Conservation (phyloP, 2,329 filamentous ascomycete species). For the Alternaria burnsii region DNA sequence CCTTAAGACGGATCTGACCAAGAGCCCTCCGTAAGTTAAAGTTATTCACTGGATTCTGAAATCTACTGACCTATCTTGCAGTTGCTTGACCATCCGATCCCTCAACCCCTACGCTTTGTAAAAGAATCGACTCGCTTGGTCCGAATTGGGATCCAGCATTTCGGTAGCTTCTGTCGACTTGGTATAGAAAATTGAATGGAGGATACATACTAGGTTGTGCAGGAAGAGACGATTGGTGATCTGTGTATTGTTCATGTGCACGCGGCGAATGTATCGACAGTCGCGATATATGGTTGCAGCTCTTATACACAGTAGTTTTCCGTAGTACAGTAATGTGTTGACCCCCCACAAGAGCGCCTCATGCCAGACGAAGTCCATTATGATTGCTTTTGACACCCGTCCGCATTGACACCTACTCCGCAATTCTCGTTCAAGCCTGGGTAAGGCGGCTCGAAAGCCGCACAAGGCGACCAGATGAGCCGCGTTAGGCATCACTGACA, state of each 20-base stretch:
- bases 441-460: slow-evolving; percentile 2
- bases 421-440: slow-evolving; percentile 24
- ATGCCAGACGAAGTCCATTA: slow-evolving; percentile 20
- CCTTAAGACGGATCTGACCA: slow-evolving; percentile 95
- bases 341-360: slow-evolving; percentile 17
- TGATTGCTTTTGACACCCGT: slow-evolving; percentile 27
- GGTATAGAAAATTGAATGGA: slow-evolving; percentile 46
- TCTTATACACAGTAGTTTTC: slow-evolving; percentile 32
- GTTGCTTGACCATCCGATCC: slow-evolving; percentile 84
- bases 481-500: slow-evolving; percentile 5
- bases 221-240: slow-evolving; percentile 23
- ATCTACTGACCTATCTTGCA: slow-evolving; percentile 49
- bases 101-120: slow-evolving; percentile 77
- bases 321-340: slow-evolving; percentile 46
- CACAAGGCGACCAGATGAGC: not conserved
- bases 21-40: slow-evolving; percentile 95
- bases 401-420: slow-evolving; percentile 21
- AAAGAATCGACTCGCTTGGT: slow-evolving; percentile 17
- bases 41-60: not conserved
- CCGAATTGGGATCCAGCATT: not conserved
- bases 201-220: slow-evolving; percentile 37
- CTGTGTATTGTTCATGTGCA: slow-evolving; percentile 46
- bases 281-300: slow-evolving; percentile 35
- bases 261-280: slow-evolving; percentile 30
- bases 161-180: slow-evolving; percentile 26